phyloP scores from a whole-genome alignment of 1,284 basidiomycete species.

The Cryptococcus jaspeensis region DNA sequence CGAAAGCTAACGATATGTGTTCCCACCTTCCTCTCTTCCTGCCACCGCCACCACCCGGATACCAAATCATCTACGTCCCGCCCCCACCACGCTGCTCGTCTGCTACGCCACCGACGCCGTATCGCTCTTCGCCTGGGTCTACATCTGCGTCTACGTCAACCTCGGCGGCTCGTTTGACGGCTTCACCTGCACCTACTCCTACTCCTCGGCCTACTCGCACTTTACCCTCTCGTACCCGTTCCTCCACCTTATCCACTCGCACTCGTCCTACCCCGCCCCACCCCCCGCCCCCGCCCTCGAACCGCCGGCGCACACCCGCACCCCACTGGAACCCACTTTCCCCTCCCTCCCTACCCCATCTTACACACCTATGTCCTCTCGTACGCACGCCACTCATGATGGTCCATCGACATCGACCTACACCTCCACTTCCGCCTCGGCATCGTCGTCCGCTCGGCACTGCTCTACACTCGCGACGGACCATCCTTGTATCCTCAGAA shows the following conservation, averaged over 20 bases:
- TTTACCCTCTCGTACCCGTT: no score
- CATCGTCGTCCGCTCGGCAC: neutral
- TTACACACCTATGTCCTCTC: conserved; percentile 1
- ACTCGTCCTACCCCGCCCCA: neutral
- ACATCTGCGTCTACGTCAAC: neutral
- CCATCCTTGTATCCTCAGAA: conserved; percentile 56
- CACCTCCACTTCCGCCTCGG: neutral
- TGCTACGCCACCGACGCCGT: neutral
- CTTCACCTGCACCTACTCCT: neutral
- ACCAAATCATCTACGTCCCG: conserved; percentile 20
- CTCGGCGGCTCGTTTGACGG: neutral
- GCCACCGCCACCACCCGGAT: conserved; percentile 19
- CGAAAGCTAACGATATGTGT: conserved; percentile 11
- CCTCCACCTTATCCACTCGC: neutral
- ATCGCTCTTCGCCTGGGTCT: neutral
- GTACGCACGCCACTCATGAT: no score
- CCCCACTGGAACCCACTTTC: neutral
- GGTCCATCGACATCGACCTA: neutral
- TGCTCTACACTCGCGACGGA: conserved; percentile 11
- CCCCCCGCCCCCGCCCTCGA: no score
- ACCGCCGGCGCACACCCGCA: no score
- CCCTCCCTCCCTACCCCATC: neutral
- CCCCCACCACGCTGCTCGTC: conserved; percentile 8
- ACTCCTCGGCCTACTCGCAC: neutral
- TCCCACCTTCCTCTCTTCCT: conserved; percentile 12